Evolutionary conservation across 495 filamentous ascomycete species (phyloP).

Genomic region (Extremus antarcticus): DNA sequence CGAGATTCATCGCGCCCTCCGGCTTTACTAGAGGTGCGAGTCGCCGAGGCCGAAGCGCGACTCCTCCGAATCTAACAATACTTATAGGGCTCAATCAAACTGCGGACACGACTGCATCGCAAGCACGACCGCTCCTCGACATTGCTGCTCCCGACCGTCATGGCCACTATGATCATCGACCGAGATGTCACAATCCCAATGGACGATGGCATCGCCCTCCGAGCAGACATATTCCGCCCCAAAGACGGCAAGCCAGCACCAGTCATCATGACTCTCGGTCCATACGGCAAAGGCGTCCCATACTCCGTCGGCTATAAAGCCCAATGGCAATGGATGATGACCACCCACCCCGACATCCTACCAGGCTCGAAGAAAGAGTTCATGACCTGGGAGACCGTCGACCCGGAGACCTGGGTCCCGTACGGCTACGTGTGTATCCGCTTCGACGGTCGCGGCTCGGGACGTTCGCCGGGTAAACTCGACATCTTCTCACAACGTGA

Average conservation of each 20-base stretch:
- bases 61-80: background rate
- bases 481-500: slow-evolving; percentile 52
- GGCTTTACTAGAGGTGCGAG: background rate
- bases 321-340: slow-evolving; percentile 25
- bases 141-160: background rate
- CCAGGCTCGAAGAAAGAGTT: slow-evolving; percentile 32
- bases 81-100: background rate
- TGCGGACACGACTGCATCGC: no score
- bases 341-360: slow-evolving; percentile 34
- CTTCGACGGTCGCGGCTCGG: slow-evolving; percentile 48
- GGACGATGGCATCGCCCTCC: slow-evolving; percentile 4
- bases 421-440: slow-evolving; percentile 51
- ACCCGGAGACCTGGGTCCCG: slow-evolving; percentile 51
- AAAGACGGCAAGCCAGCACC: slow-evolving; percentile 30
- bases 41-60: background rate
- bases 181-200: background rate
- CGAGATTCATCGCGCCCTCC: no score
- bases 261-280: slow-evolving; percentile 47
- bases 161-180: background rate
- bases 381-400: slow-evolving; percentile 55
- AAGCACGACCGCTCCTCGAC: no score
- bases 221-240: slow-evolving; percentile 27
- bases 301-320: background rate
- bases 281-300: slow-evolving; percentile 51
- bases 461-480: slow-evolving; percentile 46